A percentile compares a stretch with the other conserved stretches of the same genome.
Conservation (phyloP, 331 rosid species). For the Malus hybrid region DNA sequence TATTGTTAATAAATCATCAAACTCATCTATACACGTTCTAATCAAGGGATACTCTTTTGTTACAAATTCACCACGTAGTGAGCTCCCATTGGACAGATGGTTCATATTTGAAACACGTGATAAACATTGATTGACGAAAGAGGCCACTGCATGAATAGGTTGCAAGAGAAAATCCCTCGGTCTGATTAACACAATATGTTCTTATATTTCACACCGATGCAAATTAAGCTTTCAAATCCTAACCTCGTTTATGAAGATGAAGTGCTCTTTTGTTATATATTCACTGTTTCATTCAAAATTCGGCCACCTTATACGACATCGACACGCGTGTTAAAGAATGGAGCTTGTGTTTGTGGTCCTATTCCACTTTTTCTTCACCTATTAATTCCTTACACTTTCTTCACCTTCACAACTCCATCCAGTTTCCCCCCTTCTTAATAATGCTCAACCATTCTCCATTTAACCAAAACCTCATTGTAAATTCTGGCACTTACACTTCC, state of each 20-base stretch:
- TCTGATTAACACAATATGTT: neutral
- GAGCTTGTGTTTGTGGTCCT: conserved; percentile 49
- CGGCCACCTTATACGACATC: conserved; percentile 6
- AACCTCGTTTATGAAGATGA: neutral
- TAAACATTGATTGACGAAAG: neutral
- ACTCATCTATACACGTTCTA: no score
- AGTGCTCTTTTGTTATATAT: neutral
- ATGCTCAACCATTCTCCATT: conserved; percentile 13
- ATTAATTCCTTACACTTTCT: conserved; percentile 23
- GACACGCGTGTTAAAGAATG: conserved; percentile 21
- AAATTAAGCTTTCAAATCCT: neutral
- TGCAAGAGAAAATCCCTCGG: neutral
- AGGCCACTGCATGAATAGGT: neutral
- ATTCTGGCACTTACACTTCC: neutral
- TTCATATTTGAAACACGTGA: neutral
- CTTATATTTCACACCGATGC: neutral
- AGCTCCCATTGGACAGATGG: neutral
- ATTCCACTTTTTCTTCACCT: conserved; percentile 17
- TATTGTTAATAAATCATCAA: neutral
- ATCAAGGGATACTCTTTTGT: no score
- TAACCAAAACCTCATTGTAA: neutral
- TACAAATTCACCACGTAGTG: neutral
- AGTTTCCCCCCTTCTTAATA: neutral
- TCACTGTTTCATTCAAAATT: conserved; percentile 6
- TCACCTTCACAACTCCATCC: conserved; percentile 9